Conservation (phyloP, 805 yeast species). For the Candida adriatica region DNA sequence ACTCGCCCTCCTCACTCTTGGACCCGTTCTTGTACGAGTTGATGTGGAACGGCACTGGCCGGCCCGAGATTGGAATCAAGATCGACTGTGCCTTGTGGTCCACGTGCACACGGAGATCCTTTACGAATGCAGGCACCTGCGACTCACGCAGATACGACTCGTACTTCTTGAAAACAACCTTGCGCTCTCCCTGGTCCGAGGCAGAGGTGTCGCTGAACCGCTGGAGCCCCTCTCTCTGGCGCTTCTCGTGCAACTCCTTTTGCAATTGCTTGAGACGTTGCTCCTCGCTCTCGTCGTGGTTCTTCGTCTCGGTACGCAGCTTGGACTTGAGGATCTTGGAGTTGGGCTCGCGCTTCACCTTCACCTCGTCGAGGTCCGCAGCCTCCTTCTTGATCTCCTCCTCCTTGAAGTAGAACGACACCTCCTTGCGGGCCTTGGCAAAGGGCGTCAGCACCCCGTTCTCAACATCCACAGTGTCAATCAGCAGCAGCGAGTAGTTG, state of each 20-base stretch:
- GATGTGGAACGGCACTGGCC: slow-evolving; percentile 97
- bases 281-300: slow-evolving; percentile 71
- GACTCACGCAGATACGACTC: slow-evolving; percentile 92
- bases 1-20: slow-evolving; percentile 94
- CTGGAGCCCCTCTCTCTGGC: slow-evolving; percentile 81
- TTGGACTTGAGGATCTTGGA: slow-evolving; percentile 74
- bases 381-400: slow-evolving; percentile 33
- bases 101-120: slow-evolving; percentile 79
- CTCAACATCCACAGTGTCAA: slow-evolving; percentile 75
- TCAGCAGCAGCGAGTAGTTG: slow-evolving; percentile 65
- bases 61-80: slow-evolving; percentile 83
- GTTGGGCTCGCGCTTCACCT: slow-evolving; percentile 26
- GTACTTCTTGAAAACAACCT: slow-evolving; percentile 79
- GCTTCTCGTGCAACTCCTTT: slow-evolving; percentile 70
- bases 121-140: slow-evolving; percentile 79
- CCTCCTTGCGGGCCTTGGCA: slow-evolving; percentile 62
- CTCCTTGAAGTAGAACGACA: slow-evolving; percentile 79
- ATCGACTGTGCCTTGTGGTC: slow-evolving; percentile 86
- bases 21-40: slow-evolving; percentile 91
- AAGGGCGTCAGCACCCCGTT: slow-evolving; percentile 60
- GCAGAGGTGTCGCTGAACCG: slow-evolving; percentile 79
- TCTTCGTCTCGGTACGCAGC: slow-evolving; percentile 67
- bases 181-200: slow-evolving; percentile 48
- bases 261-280: slow-evolving; percentile 79
- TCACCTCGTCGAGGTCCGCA: slow-evolving; percentile 32